These are phyloP conservation scores for Meyerozyma sp. DNA, from an alignment of 1,139 yeast species.

Conservation along the genomic window DNA sequence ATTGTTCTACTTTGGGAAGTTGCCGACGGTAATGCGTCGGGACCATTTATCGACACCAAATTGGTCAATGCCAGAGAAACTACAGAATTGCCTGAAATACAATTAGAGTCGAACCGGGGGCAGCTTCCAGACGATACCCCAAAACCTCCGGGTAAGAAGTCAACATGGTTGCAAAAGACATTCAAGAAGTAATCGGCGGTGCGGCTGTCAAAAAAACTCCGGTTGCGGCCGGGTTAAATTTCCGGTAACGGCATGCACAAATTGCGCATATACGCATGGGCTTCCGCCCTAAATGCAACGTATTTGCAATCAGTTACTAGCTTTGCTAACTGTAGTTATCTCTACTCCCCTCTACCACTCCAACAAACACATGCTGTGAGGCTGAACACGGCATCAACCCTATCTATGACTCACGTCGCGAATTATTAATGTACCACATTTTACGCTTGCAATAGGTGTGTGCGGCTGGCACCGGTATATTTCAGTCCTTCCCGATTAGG, in stretches of 20 bases:
- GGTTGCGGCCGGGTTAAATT: background rate
- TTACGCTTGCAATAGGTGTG: background rate
- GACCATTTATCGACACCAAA: slow-evolving; percentile 20
- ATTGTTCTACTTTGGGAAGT: slow-evolving; percentile 34
- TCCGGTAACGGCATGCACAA: background rate
- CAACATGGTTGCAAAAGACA: slow-evolving; percentile 2
- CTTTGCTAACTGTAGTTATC: background rate
- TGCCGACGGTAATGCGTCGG: slow-evolving; percentile 10
- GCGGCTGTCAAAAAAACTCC: background rate
- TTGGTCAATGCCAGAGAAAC: slow-evolving; percentile 16
- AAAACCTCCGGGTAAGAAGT: slow-evolving; percentile 1
- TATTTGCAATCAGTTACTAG: background rate
- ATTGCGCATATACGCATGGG: background rate
- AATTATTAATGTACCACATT: background rate
- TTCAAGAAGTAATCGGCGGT: slow-evolving; percentile 13
- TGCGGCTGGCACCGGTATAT: background rate
- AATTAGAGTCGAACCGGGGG: slow-evolving; percentile 29
- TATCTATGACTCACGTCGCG: slow-evolving; percentile 1
- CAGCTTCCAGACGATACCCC: slow-evolving; percentile 16
- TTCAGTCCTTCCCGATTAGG: background rate
- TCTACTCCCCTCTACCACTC: background rate
- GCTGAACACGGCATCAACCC: background rate
- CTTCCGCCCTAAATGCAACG: background rate
- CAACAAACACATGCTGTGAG: background rate
- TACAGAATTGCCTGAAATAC: slow-evolving; percentile 36